Evolutionary conservation across 2,329 filamentous ascomycete genomes (phyloP), one percentile per base, ranked within the genome.

Genomic region (Fusarium solani-melongenae): DNA sequence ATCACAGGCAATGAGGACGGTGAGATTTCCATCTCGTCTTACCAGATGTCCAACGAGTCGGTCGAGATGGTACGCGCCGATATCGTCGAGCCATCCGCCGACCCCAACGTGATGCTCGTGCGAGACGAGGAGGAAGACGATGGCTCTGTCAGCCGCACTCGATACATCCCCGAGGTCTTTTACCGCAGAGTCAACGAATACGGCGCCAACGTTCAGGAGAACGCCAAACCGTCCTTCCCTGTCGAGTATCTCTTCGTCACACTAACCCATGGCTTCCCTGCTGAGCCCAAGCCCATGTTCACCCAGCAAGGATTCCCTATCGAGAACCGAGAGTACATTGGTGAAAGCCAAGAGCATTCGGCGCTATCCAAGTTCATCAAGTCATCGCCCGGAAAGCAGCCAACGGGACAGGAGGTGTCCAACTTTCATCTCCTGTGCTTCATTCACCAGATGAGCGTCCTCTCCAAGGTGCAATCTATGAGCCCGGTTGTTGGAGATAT

Each of bases 111-210:
- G 61, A 98, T 99, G 96, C 90, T 99, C 53, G 96, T 99, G 6
- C 94, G 95, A 70, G 93, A 93, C 27, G 96, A 98, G 80, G 93
- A 96, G 67, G 95, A 98, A 76, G 93, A 95, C 60, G 92, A 95
- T 73, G 90, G 86, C 75, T 90, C 85, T 64, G 86, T 83, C 58
- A 92, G 89, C 81, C 91, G 91, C 64, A 92, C 92, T 27, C 90
- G 95, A 77, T 99, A 99, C 80, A 97, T 99, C 24, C 96, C 96
- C 1, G 96, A 99, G 79, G 96, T 99, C 6, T 99, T 98, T 84
- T 99, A 97, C 85, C 91, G 96, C 70, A 92, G 91, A 76, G 94
- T 98, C 83, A 99, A 99, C 82, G 96, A 99, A 82, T 98, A 99
- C 80, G 95, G 95, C 36, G 94, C 93, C 73, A 98, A 96, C 76